These are phyloP conservation scores for Myxozyma neotropica DNA, from an alignment of 805 yeast genomes.

Conservation along the genomic window DNA sequence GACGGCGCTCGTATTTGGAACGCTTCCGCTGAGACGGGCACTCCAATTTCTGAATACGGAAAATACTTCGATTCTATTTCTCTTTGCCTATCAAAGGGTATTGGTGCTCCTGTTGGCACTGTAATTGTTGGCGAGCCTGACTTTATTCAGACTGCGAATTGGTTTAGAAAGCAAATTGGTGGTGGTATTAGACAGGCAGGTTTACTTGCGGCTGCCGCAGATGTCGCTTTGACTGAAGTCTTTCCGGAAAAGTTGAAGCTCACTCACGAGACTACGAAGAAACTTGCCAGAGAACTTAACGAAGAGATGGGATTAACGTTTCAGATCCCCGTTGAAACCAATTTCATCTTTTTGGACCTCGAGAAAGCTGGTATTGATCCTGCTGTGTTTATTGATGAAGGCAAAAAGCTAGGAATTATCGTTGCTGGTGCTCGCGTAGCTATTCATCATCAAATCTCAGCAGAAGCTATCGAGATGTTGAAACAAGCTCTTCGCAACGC, in stretches of 20 bases:
- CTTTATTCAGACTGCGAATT: conserved; percentile 70
- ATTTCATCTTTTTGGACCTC: conserved; percentile 73
- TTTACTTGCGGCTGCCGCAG: conserved; percentile 76
- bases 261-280: conserved; percentile 57
- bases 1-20: conserved; percentile 97
- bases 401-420: conserved; percentile 61
- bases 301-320: conserved; percentile 54
- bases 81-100: conserved; percentile 81
- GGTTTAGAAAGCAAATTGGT: conserved; percentile 88
- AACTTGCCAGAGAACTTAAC: conserved; percentile 46
- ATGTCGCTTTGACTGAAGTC: conserved; percentile 73
- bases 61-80: conserved; percentile 84
- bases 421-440: conserved; percentile 76
- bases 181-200: conserved; percentile 94
- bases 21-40: conserved; percentile 75
- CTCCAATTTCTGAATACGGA: conserved; percentile 70
- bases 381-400: conserved; percentile 54
- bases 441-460: conserved; percentile 70
- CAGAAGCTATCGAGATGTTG: conserved; percentile 57
- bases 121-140: conserved; percentile 68
- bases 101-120: conserved; percentile 94
- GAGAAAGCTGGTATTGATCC: conserved; percentile 58
- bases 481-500: conserved; percentile 49
- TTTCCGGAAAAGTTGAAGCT: conserved; percentile 54
- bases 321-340: conserved; percentile 79